Evolutionary conservation across 164 flowering plant genomes (phyloP), one percentile per base, ranked within the genome.

Genomic region (Stephania yunnanensis): DNA sequence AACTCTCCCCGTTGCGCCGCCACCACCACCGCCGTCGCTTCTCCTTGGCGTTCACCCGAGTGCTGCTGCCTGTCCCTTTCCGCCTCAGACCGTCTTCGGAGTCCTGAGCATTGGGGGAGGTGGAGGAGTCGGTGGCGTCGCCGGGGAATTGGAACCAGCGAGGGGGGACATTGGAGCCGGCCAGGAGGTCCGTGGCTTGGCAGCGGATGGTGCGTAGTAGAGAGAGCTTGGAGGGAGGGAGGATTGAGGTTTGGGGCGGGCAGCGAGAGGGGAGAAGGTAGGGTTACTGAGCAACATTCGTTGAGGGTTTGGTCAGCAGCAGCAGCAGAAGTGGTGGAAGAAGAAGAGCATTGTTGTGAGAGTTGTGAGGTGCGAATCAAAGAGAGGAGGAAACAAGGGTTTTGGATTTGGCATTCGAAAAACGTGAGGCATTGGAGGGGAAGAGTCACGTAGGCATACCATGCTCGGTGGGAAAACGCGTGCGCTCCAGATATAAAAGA

Each of bases 11-110:
- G 66, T 87, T 79, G 0, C 96, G 82, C n/a, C 96, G 88, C 98
- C 98, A 93, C 68, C 96, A 89, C 98, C 98, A 93, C 68, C 96
- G 82, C 98, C 98, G 92, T 66, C 81, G 80, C 74, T 74, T 87
- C 84, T 91, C 94, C 78, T 71, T 86, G 17, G 93, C 92, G 81
- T 84, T 91, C 22, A 80, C 83, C 72, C 87, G 86, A 29, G 81
- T 76, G 10, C 78, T 78, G 9, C 74, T 78, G 9, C 74, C 53
- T 1, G 31, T 68, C 63, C 48, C 42, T 4, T 36, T 70, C 50
- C 73, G 72, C n/a, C 69, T 80, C 20, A 69, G 66, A 5, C 68
- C 71, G 9, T 79, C 80, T 12, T 74, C 85, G 63, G 75, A 22
- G 65, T 76, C 83, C 48, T 68, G 83, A 11, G 61, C 75, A 19